These are phyloP conservation scores for Lachnellula occidentalis DNA, from an alignment of 2,329 filamentous ascomycete species.

Conservation along the genomic window DNA sequence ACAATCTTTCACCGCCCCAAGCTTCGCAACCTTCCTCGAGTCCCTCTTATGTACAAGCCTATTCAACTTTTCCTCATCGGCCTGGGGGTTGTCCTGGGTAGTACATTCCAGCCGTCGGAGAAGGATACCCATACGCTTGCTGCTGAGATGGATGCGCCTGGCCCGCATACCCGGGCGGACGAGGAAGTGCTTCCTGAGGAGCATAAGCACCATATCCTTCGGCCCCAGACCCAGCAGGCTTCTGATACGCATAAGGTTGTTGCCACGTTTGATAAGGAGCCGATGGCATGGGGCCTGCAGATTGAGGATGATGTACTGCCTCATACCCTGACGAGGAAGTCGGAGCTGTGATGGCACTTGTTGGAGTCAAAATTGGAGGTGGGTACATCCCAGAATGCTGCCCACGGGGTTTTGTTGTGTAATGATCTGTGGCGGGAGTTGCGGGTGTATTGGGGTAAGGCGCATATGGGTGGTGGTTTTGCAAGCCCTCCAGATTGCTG, in stretches of 20 bases:
- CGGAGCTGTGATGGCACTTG: conserved; percentile 14
- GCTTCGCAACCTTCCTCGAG: not conserved
- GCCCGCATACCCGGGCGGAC: conserved; percentile 13
- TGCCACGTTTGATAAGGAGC: conserved; percentile 25
- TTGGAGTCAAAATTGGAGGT: conserved; percentile 22
- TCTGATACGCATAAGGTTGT: conserved; percentile 25
- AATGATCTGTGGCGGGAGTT: conserved; percentile 20
- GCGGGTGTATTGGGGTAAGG: conserved; percentile 20
- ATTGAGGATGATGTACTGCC: conserved; percentile 19
- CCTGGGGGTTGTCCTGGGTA: conserved; percentile 23
- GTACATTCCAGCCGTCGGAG: conserved; percentile 21
- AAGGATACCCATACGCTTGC: conserved; percentile 22
- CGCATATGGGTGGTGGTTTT: conserved; percentile 23
- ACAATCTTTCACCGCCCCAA: not conserved
- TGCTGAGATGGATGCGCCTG: conserved; percentile 13
- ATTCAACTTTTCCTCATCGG: conserved; percentile 10
- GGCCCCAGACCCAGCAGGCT: conserved; percentile 17
- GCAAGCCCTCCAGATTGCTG: conserved; percentile 29
- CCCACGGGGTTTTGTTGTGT: conserved; percentile 22
- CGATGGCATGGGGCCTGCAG: conserved; percentile 19
- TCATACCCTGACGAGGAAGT: conserved; percentile 19
- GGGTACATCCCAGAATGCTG: conserved; percentile 27
- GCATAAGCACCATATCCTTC: conserved; percentile 24
- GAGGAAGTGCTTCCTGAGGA: conserved; percentile 15
- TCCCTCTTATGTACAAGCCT: not conserved